Conservation (phyloP, 129 eudicot genomes). For the Saussurea involucrata region DNA sequence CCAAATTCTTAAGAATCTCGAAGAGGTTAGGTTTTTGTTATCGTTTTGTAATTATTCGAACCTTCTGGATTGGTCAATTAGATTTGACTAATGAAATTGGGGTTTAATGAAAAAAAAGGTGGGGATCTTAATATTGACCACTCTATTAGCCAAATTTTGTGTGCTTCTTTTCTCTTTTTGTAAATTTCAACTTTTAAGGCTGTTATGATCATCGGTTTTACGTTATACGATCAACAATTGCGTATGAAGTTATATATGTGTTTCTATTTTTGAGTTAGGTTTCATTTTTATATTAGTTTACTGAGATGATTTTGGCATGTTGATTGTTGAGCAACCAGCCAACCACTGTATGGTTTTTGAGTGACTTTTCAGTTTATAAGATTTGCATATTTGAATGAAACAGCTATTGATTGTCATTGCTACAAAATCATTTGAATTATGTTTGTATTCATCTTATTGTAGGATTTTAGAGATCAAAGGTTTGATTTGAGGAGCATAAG, state of each 20-base stretch:
- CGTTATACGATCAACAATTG: not conserved
- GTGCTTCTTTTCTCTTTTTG: not conserved
- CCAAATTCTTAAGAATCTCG: not conserved
- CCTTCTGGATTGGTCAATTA: slow-evolving; percentile 16
- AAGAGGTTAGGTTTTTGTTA: not conserved
- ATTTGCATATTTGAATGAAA: not conserved
- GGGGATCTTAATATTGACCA: not conserved
- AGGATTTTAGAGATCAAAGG: slow-evolving; percentile 4
- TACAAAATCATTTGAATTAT: slow-evolving; percentile 3
- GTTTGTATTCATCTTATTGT: not conserved
- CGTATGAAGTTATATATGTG: not conserved
- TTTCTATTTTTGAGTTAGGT: slow-evolving; percentile 1
- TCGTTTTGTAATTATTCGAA: not conserved
- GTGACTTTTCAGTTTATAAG: not conserved
- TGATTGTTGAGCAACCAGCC: not conserved
- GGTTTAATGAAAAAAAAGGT: not conserved
- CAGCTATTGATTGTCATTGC: slow-evolving; percentile 21
- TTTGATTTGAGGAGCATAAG: not conserved
- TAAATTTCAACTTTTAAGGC: not conserved
- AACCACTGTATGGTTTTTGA: not conserved
- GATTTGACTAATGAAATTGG: not conserved
- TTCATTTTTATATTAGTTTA: slow-evolving; percentile 1
- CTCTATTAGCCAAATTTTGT: not conserved
- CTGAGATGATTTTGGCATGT: not conserved
- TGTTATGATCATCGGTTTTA: not conserved